phyloP scores from a whole-genome alignment of 2,329 filamentous ascomycete species.

The Beauveria varroae region DNA sequence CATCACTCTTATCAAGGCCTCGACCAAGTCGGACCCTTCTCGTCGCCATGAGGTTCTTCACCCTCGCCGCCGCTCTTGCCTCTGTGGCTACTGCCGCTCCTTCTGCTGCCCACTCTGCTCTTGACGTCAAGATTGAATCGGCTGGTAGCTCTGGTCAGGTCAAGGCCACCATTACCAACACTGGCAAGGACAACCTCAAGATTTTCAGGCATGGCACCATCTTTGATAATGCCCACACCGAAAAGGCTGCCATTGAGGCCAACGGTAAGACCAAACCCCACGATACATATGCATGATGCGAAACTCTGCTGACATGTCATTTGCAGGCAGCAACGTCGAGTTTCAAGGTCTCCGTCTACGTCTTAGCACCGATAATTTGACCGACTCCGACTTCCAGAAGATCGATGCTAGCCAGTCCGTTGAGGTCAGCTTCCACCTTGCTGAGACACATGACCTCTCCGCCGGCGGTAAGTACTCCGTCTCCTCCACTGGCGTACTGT shows the following conservation, averaged over 20 bases:
- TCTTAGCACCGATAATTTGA: constrained; percentile 33
- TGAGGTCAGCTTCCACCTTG: constrained; percentile 46
- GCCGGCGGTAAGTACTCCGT: constrained; percentile 49
- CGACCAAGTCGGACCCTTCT: not conserved
- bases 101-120: constrained; percentile 23
- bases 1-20: not conserved
- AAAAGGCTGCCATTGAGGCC: constrained; percentile 19
- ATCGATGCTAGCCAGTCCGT: constrained; percentile 43
- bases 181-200: constrained; percentile 34
- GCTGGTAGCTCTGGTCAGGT: constrained; percentile 37
- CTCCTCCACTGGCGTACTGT: constrained; percentile 47
- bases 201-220: constrained; percentile 42
- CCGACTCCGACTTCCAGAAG: constrained; percentile 41
- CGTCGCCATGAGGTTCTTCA: constrained; percentile 31
- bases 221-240: constrained; percentile 38
- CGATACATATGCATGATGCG: not conserved
- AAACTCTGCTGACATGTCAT: not conserved
- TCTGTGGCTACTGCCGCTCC: constrained; percentile 24
- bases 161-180: constrained; percentile 42
- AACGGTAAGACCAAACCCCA: not conserved
- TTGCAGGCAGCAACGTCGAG: not conserved
- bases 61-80: constrained; percentile 25
- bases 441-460: constrained; percentile 45
- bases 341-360: constrained; percentile 45
- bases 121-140: constrained; percentile 32